Evolutionary conservation across 306 rosid species (phyloP), one percentile per base, ranked within the genome.

Genomic region (Vigna trinervia): DNA sequence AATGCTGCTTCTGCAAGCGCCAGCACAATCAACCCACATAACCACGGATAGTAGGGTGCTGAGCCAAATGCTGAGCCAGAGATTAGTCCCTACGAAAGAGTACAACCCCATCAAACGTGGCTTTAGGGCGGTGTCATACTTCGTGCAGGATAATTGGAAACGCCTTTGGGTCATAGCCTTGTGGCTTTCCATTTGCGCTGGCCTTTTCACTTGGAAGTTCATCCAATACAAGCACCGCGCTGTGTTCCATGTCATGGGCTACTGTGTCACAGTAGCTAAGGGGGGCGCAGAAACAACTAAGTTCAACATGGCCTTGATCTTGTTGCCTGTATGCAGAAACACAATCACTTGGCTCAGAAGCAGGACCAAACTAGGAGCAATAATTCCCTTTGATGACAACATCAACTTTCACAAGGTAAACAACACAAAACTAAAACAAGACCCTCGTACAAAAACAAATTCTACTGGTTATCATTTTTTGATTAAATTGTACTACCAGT

Each of bases 281-380:
- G 98, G 97, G 4, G 94, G 88, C 8, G 97, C 96, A 3, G 97
- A 94, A 84, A 94, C 98, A 0, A 85, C 88, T 1, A 94, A 94
- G 85, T 90, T 94, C 85, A 90, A 92, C 71, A 92, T 89, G 97
- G 96, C 97, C 52, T 38, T 94, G 14, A 87, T 94, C 78, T 86
- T 94, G 46, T 68, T 92, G 3, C 97, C 98, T 3, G 93, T 94
- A 0, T 94, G 98, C 46, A 85, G 97, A 74, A 91, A 94, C 70
- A 86, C 98, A 15, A 87, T 94, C 22, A 94, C 97, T 73, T 91
- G 96, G 94, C 94, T 94, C 0, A 79, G 97, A 22, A 91, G 87
- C 83, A 87, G 59, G 77, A 90, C 97, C 85, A 85, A 79, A 77
- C 74, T 91, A 4, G 97, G 98, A 14, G 12, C 32, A 3, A 66